Evolutionary conservation across 257 asterid species (phyloP).

Genomic region (Scutellaria barbata): DNA sequence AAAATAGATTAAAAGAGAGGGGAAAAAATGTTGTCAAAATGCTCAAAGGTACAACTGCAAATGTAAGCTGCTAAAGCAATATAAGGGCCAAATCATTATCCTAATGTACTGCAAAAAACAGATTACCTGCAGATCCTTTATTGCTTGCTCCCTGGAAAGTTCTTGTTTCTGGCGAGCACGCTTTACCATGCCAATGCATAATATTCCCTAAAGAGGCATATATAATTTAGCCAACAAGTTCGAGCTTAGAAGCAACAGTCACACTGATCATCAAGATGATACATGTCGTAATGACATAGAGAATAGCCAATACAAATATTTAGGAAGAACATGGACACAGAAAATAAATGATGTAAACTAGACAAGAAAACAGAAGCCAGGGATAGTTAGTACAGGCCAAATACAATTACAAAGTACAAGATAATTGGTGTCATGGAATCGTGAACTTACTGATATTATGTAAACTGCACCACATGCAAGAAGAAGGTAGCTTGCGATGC

Average conservation of each 20-base stretch:
- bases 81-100: conserved; percentile 1
- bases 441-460: conserved; percentile 68
- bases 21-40: neutral
- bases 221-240: neutral
- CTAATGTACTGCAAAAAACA: conserved; percentile 9
- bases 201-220: conserved; percentile 59
- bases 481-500: conserved; percentile 83
- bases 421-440: conserved; percentile 26
- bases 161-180: conserved; percentile 83
- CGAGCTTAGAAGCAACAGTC: neutral
- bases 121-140: conserved; percentile 80
- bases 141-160: conserved; percentile 78
- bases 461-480: conserved; percentile 82
- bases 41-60: neutral
- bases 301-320: neutral
- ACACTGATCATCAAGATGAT: too few relatives aligned
- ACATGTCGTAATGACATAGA: neutral
- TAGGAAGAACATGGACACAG: neutral
- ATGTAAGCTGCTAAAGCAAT: neutral
- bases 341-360: neutral
- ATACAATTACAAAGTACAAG: conserved; percentile 15
- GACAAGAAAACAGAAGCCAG: neutral
- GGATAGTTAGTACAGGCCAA: conserved; percentile 2
- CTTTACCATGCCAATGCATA: conserved; percentile 83
- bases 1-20: neutral